Evolutionary conservation across 1,139 yeast species (phyloP), one percentile per base, ranked within the genome.

Genomic region (Diutina pseudorugosa): DNA sequence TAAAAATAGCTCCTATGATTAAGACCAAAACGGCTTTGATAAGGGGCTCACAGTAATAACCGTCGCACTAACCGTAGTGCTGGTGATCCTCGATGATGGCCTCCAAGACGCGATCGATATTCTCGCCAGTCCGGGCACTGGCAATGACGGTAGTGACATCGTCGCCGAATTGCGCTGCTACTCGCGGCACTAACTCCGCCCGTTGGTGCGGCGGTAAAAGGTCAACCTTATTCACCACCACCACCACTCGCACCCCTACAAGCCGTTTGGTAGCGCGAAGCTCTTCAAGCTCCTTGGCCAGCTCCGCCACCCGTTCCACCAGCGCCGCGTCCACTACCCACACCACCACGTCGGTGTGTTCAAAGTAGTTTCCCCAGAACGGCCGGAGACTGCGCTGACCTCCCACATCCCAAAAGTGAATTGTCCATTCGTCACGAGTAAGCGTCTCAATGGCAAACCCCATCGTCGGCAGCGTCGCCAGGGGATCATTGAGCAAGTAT

Each of bases 361-460:
- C 97, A 62, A 86, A 90, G 67, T 90, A 89, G 67, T 90, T 90
- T 55, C 87, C 81, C 97, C 97, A 89, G 64, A 89, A 89, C 20
- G 88, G 81, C 50, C 96, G 73, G 51, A 89, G 68, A 18, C 87
- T 77, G 14, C 77, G 71, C 64, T 90, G 96, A 0, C 97, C 97
- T 2, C 97, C 97, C 11, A 90, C 82, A 62, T 89, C 97, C 97
- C 91, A 84, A 43, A 82, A 63, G 55, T 81, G 80, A 51, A 72
- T 60, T 43, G 65, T 67, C 57, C 56, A 68, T 27, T 60, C 66
- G 2, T 63, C 56, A 56, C 67, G 62, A 2, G 57, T 54, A 7
- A 76, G 58, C 4, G 80, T 75, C 54, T 70, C 72, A 70, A 82
- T 65, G 68, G 70, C 77, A 67, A 64, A 78, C 53, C 75, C 76